Conservation (phyloP, 805 yeast genomes). For the Candida odintsovae region DNA sequence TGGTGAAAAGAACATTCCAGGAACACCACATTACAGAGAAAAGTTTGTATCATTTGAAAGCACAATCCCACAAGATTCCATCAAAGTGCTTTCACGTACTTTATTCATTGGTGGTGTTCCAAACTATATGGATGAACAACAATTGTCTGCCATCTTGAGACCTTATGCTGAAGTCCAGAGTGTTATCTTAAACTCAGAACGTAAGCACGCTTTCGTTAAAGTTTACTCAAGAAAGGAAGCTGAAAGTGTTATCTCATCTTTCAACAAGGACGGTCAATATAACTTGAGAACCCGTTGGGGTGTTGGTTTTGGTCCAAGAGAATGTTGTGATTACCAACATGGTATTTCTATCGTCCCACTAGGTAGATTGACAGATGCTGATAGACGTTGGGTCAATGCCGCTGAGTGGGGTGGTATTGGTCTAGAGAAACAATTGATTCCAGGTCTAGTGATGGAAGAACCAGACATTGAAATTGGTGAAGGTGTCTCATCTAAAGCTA, state of each 20-base stretch:
- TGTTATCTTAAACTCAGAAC: constrained; percentile 76
- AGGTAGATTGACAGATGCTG: constrained; percentile 88
- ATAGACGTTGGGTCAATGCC: constrained; percentile 76
- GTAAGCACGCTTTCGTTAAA: constrained; percentile 95
- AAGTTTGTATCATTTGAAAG: constrained; percentile 66
- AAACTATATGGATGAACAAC: constrained; percentile 68
- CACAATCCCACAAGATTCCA: constrained; percentile 66
- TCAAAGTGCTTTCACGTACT: constrained; percentile 85
- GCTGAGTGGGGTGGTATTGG: constrained; percentile 99
- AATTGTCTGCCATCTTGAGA: constrained; percentile 61
- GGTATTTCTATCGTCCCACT: constrained; percentile 88
- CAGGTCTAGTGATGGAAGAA: constrained; percentile 86
- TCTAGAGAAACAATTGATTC: constrained; percentile 61
- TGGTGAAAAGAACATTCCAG: constrained; percentile 63
- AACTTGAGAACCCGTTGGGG: constrained; percentile 93
- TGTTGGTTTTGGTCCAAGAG: constrained; percentile 98
- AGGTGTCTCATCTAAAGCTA: constrained; percentile 89
- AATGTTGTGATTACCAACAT: constrained; percentile 90
- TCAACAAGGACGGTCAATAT: constrained; percentile 59
- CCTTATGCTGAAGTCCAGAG: constrained; percentile 92
- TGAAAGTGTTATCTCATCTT: constrained; percentile 67
- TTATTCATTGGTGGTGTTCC: constrained; percentile 94
- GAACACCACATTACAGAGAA: constrained; percentile 73
- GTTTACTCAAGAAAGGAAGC: constrained; percentile 91
- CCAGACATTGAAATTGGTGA: constrained; percentile 97